Conservation (phyloP, 2,329 filamentous ascomycete genomes). For the Colletotrichum phormii region DNA sequence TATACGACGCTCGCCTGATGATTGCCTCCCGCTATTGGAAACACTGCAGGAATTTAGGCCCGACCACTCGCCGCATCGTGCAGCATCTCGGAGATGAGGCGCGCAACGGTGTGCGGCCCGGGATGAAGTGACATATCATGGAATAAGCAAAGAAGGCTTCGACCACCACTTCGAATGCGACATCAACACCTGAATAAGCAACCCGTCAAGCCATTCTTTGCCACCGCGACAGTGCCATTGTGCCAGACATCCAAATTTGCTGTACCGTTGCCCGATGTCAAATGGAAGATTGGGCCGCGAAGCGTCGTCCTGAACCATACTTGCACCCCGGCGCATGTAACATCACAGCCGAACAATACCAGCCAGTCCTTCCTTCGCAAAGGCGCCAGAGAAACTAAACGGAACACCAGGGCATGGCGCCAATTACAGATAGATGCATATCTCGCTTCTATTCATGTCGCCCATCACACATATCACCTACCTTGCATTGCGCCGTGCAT, state of each 20-base stretch:
- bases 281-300: slow-evolving; percentile 22
- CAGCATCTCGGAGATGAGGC: slow-evolving; percentile 26
- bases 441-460: slow-evolving; percentile 3
- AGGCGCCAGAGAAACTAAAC: slow-evolving; percentile 2
- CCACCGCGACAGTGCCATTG: not conserved
- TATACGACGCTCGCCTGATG: not conserved
- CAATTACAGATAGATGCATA: slow-evolving; percentile 16
- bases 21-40: not conserved
- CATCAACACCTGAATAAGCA: not conserved
- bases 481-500: not conserved
- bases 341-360: slow-evolving; percentile 8
- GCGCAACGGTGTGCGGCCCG: not conserved
- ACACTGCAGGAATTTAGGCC: not conserved
- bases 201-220: not conserved
- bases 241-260: not conserved
- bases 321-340: slow-evolving; percentile 11
- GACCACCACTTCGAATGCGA: not conserved
- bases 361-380: not conserved
- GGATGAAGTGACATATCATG: slow-evolving; percentile 1
- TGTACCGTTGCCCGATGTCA: not conserved
- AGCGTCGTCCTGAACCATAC: slow-evolving; percentile 26
- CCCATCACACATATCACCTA: not conserved
- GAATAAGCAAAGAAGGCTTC: slow-evolving; percentile 22
- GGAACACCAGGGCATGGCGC: not conserved
- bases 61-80: not conserved